Base-by-base conservation (phyloP, 805 yeast genomes). In the Yamadazyma kitorensis region DNA sequence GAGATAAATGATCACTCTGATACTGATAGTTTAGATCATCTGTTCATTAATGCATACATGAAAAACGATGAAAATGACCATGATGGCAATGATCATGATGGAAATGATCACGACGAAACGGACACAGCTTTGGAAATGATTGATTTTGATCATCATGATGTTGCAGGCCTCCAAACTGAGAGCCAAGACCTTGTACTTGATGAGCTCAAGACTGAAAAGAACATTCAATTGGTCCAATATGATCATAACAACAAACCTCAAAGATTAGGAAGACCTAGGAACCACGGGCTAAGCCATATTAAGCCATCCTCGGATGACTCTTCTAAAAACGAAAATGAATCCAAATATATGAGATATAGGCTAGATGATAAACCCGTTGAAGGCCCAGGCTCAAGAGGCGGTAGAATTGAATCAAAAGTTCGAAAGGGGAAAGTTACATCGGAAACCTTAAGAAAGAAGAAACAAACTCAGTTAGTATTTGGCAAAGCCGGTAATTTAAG, bases 361-460 rank as follows among this genome's bases (percentile, higher is more conserved):
- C 47, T 63, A n/a, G 66, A 62, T 43, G 40, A 47, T 12, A 41
- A 45, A 15, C 68, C 68, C 0, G 38, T 64, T 1, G 61, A 53
- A 31, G 69, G 69, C 0, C 68, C 68, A 1, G 69, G 68, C 4
- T 60, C 68, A 8, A 49, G 69, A 14, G 70, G 70, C 4, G 69
- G 70, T 2, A 54, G 27, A 20, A 17, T 24, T 3, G 31, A 35
- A 5, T 19, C 17, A 32, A 34, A 32, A 36, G 6, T 33, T 16
- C 57, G 54, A 21, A 41, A 49, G 25, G 67, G 62, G 4, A 48
- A 49, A 36, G 40, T 61, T 14, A 56, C 57, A n/a, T 43, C 51
- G 2, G 45, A 46, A 6, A 36, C 45, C 7, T 20, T 49, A 13
- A 35, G 47, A 24, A 54, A 48, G 30, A 45, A 49, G 39, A 46